Conservation (phyloP, 1,284 basidiomycete species). For the Leccinum angustisporum region DNA sequence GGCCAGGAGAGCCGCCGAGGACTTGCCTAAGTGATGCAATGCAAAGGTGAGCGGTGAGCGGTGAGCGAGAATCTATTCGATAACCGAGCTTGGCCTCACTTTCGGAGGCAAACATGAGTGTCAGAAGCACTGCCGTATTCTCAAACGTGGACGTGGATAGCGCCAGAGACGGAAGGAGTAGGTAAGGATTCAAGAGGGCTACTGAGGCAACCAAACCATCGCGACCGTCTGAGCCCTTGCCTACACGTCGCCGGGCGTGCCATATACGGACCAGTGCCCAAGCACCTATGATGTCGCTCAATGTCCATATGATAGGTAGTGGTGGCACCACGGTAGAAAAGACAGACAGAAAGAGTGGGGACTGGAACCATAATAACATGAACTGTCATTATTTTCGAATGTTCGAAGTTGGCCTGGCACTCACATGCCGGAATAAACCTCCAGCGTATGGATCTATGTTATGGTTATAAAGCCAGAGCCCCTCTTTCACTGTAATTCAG, state of each 20-base stretch:
- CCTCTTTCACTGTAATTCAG: constrained; percentile 74
- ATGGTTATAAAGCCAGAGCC: constrained; percentile 73
- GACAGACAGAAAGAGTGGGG: constrained; percentile 76
- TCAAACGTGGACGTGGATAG: constrained; percentile 81
- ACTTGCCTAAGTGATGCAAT: constrained; percentile 44
- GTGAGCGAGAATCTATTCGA: background rate
- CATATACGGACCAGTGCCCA: constrained; percentile 69
- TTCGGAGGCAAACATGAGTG: constrained; percentile 72
- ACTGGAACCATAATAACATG: constrained; percentile 44
- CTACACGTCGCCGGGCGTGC: constrained; percentile 54
- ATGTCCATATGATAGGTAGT: constrained; percentile 68
- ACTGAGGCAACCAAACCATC: constrained; percentile 59
- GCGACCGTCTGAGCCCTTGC: constrained; percentile 39
- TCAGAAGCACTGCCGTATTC: constrained; percentile 65
- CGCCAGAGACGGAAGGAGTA: constrained; percentile 76
- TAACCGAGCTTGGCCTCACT: constrained; percentile 41
- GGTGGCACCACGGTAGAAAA: constrained; percentile 69
- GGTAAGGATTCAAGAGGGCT: constrained; percentile 88
- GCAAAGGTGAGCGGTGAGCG: background rate
- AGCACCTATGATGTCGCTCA: constrained; percentile 65
- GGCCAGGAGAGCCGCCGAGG: constrained; percentile 56
- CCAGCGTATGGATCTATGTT: constrained; percentile 84
- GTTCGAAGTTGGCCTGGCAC: constrained; percentile 23
- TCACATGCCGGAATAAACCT: constrained; percentile 81
- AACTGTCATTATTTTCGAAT: background rate